phyloP scores from a whole-genome alignment of 768 basidiomycete species.

The Mycena kentingensis region DNA sequence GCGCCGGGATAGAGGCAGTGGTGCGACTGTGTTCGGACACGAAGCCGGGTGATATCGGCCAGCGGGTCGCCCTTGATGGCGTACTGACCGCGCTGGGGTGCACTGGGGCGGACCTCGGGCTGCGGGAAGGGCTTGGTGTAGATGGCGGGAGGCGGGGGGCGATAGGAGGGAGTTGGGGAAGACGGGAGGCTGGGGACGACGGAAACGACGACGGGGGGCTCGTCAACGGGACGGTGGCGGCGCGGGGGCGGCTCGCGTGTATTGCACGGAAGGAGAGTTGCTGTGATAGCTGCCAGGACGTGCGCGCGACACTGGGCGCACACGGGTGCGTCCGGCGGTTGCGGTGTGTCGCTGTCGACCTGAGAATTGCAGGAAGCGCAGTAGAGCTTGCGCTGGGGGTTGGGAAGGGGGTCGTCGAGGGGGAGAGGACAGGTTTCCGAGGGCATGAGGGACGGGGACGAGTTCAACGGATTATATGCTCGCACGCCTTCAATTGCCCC shows the following conservation, averaged over 20 bases:
- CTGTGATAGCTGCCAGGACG: constrained; percentile 29
- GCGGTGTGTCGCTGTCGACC: constrained; percentile 33
- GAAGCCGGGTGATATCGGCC: constrained; percentile 74
- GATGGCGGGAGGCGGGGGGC: constrained; percentile 5
- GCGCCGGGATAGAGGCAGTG: constrained; percentile 88
- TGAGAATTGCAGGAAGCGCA: constrained; percentile 49
- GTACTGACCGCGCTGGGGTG: constrained; percentile 22
- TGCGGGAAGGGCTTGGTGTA: constrained; percentile 13
- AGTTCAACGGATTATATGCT: background rate
- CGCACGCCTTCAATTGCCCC: too few relatives aligned
- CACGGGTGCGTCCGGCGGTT: constrained; percentile 39
- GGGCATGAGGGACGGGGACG: constrained; percentile 43
- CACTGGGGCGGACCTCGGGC: constrained; percentile 17
- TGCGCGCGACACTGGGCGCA: constrained; percentile 52
- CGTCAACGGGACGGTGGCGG: background rate
- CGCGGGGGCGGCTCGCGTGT: background rate
- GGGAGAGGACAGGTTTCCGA: constrained; percentile 42
- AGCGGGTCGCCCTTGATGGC: constrained; percentile 50
- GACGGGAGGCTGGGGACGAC: background rate
- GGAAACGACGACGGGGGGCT: background rate
- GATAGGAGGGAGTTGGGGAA: constrained; percentile 20
- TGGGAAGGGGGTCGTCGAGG: constrained; percentile 26
- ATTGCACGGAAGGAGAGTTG: constrained; percentile 16
- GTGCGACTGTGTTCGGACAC: constrained; percentile 70
- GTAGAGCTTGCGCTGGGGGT: constrained; percentile 40